Evolutionary conservation across 345 rosid species (phyloP).

Genomic region (Gossypium anomalum): DNA sequence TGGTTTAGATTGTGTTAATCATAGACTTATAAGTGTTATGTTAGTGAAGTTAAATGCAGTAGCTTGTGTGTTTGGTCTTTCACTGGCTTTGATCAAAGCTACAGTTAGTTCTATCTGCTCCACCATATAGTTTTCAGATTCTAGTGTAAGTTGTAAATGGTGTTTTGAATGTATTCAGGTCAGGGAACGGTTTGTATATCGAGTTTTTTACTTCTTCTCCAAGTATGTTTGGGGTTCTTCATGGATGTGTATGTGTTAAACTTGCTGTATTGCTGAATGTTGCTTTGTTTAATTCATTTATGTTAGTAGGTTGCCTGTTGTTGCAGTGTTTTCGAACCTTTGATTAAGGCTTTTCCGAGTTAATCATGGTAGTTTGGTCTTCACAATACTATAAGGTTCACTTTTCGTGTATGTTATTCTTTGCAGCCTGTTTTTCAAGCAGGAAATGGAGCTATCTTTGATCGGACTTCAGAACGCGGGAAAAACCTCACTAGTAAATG

Average conservation of each 20-base stretch:
- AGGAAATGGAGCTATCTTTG: slow-evolving; percentile 64
- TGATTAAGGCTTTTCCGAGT: neutral
- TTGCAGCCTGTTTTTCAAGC: slow-evolving; percentile 64
- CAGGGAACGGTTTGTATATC: neutral
- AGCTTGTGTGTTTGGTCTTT: neutral
- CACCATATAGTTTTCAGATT: neutral
- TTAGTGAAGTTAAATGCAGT: neutral
- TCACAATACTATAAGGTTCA: neutral
- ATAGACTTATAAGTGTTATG: neutral
- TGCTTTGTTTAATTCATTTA: neutral
- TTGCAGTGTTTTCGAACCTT: neutral
- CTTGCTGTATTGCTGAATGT: neutral
- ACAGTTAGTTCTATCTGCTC: neutral
- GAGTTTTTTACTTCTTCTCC: neutral
- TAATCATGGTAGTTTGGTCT: neutral
- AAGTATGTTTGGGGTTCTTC: too few species aligned
- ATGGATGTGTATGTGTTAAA: too few species aligned
- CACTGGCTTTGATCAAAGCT: neutral
- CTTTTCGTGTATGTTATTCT: slow-evolving; percentile 15
- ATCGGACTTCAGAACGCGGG: slow-evolving; percentile 79
- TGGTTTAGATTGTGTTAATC: neutral
- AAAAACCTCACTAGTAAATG: slow-evolving; percentile 65
- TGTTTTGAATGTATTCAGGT: neutral
- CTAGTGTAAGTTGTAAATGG: neutral
- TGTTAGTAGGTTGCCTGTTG: neutral